Base-by-base conservation (phyloP, 1,139 yeast species). In the Citeromyces hawaiiensis region DNA sequence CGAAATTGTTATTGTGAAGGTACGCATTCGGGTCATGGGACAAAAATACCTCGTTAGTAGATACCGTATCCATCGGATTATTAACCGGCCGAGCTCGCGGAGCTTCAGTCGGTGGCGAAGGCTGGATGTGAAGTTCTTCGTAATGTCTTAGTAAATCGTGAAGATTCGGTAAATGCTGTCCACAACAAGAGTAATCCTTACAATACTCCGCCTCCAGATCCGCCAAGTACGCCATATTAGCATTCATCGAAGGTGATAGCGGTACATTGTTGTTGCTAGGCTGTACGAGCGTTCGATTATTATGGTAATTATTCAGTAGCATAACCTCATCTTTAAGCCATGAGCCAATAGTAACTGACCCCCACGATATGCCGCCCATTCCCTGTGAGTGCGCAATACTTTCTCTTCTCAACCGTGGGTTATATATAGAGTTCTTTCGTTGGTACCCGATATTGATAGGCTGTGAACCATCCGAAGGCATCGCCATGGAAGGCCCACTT, bases 311-410 rank as follows among this genome's bases (percentile, higher is more conserved):
- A 43, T 54, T 62, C 41, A 51, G 49, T 13, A 68, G 59, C 74
- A 73, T 70, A 32, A 85, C 94, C 57, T 91, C 98, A 56, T 91
- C 97, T 56, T 87, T 83, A 34, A 91, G 66, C 97, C 97, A 91
- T 17, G 93, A 80, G 9, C 97, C 96, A 36, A 91, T 88, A 18
- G 94, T 82, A 44, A 87, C 76, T 2, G 94, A 87, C 19, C 97
- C 97, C 96, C 96, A 91, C n/a, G 94, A 81, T 32, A 91, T 83
- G 39, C 97, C 97, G 35, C 97, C 97, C 78, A 88, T 83, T 8
- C 97, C 97, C 57, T 86, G 96, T 2, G 95, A 82, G 58, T 88
- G 97, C 18, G 96, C 96, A 44, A 91, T 78, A 44, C 88, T 78
- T 51, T 88, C 97, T 45, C 97, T 68, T 51, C 95, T 72, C 45